These are phyloP conservation scores for Xylaria grammica DNA, from an alignment of 495 filamentous ascomycete genomes.

Conservation along the genomic window DNA sequence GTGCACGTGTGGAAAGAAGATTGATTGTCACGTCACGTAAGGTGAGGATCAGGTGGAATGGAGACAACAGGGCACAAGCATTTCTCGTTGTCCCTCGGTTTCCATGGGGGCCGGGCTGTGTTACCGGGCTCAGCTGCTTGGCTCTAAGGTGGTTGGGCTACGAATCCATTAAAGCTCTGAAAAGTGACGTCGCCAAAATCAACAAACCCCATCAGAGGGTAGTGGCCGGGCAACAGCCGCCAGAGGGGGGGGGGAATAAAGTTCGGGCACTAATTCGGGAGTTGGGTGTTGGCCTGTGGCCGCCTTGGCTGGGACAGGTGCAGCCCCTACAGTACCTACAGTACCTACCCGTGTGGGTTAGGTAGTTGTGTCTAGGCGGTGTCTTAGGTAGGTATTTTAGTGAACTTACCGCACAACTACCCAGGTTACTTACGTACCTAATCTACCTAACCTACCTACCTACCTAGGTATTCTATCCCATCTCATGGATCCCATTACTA, in stretches of 20 bases:
- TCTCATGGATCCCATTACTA: too few species aligned
- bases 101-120: constrained; percentile 29
- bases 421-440: too few species aligned
- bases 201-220: constrained; percentile 24
- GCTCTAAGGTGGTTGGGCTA: constrained; percentile 21
- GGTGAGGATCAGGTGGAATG: background rate
- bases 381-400: too few species aligned
- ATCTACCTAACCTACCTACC: too few species aligned
- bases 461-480: too few species aligned
- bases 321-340: background rate
- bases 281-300: too few species aligned
- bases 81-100: constrained; percentile 31
- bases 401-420: too few species aligned
- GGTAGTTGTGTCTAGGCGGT: too few species aligned
- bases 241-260: too few species aligned
- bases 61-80: background rate
- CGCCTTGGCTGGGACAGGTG: constrained; percentile 5
- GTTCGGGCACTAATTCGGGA: background rate
- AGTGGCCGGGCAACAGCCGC: constrained; percentile 36
- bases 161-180: constrained; percentile 3
- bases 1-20: background rate
- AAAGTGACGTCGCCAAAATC: constrained; percentile 38
- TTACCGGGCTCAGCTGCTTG: constrained; percentile 22
- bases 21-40: background rate
- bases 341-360: too few species aligned